Conservation (phyloP, 441 rosid genomes). For the Omphalea diandra region DNA sequence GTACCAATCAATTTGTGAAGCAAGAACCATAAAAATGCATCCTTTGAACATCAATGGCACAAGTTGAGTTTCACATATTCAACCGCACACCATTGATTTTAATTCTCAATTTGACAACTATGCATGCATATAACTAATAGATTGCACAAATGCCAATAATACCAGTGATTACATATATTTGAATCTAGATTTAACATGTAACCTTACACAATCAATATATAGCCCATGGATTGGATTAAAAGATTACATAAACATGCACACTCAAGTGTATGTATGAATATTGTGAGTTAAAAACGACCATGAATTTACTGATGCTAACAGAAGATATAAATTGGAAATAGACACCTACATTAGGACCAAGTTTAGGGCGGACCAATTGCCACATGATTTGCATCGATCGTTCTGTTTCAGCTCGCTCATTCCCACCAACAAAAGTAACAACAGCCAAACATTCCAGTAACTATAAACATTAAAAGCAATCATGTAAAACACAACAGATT, state of each 20-base stretch:
- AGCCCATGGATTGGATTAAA: no score
- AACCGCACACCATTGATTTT: no score
- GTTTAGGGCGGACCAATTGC: conserved; percentile 87
- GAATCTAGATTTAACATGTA: no score
- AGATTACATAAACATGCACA: neutral
- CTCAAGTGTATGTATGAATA: neutral
- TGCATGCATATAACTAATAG: no score
- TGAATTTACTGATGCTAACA: neutral
- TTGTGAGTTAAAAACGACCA: neutral
- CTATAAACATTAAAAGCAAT: conserved; percentile 36
- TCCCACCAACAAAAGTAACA: conserved; percentile 75
- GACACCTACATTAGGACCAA: conserved; percentile 73
- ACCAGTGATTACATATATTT: no score
- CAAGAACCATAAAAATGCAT: neutral
- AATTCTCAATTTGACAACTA: no score
- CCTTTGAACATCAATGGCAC: neutral
- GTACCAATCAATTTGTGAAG: neutral
- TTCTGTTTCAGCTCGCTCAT: conserved; percentile 68
- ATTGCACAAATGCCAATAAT: no score
- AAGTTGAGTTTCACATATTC: neutral
- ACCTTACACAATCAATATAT: no score
- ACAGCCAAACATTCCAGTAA: conserved; percentile 80
- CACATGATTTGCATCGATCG: conserved; percentile 85
- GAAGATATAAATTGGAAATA: neutral
- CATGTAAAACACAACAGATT: neutral